These are phyloP conservation scores for Corchorus olitorius DNA, from an alignment of 345 rosid species.

Conservation along the genomic window DNA sequence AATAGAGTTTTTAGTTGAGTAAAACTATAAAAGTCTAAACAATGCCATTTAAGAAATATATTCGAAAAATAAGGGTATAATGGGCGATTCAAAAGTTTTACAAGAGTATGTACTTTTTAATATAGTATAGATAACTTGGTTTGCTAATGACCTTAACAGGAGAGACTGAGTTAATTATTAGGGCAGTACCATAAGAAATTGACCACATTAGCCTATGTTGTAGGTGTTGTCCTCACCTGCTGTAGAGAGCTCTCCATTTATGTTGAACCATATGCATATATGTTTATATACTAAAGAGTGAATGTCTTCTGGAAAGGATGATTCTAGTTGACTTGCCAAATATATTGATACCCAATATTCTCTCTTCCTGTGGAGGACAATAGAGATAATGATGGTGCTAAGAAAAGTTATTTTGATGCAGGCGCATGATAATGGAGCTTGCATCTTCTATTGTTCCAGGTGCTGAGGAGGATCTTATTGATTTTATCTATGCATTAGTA, in stretches of 20 bases:
- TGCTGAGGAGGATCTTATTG: constrained; percentile 68
- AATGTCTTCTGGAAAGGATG: not conserved
- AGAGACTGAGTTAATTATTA: not conserved
- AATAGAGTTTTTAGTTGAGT: too few relatives aligned
- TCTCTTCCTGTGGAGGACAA: not conserved
- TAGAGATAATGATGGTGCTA: constrained; percentile 1
- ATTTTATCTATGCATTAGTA: constrained; percentile 61
- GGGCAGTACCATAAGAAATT: not conserved
- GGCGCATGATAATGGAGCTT: constrained; percentile 61
- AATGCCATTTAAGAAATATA: too few relatives aligned
- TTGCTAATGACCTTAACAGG: not conserved
- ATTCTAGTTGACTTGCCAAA: not conserved
- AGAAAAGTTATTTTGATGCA: constrained; percentile 14
- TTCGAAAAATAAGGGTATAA: too few relatives aligned
- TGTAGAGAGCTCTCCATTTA: not conserved
- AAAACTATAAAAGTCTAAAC: too few relatives aligned
- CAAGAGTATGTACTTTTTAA: too few relatives aligned
- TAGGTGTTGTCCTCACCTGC: not conserved
- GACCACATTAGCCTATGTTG: not conserved
- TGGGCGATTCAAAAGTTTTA: too few relatives aligned
- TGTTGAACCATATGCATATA: not conserved
- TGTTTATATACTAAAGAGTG: not conserved
- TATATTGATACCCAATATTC: not conserved
- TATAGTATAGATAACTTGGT: not conserved
- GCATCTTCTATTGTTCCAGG: constrained; percentile 77